Evolutionary conservation across 2,329 filamentous ascomycete species (phyloP).

Genomic region (Sclerotinia trifoliorum): DNA sequence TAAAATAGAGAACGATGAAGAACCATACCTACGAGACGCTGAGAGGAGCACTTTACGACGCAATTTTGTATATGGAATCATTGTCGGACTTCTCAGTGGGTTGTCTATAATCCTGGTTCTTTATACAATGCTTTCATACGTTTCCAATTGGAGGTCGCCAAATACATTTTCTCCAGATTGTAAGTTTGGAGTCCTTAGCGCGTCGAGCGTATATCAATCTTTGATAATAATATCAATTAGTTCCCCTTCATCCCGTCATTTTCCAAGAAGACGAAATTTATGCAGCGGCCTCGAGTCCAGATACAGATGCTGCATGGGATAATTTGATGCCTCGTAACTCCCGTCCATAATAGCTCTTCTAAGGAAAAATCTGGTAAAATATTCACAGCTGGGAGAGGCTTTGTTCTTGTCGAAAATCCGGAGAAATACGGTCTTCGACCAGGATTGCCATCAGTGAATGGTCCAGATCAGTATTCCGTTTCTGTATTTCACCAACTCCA

Average conservation of each 20-base stretch:
- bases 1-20: conserved; percentile 1
- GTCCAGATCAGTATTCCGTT: conserved; percentile 10
- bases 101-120: neutral
- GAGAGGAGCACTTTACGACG: neutral
- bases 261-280: conserved; percentile 5
- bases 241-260: neutral
- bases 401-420: conserved; percentile 3
- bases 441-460: neutral
- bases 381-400: conserved; percentile 4
- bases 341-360: rapidly evolving
- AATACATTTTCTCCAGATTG: conserved; percentile 3
- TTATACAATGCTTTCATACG: neutral
- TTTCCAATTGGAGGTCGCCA: neutral
- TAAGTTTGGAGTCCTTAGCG: neutral
- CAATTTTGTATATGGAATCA: neutral
- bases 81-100: neutral
- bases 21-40: neutral
- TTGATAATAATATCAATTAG: neutral
- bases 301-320: conserved; percentile 12
- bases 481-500: conserved; percentile 22
- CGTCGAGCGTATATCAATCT: neutral
- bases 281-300: neutral
- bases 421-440: neutral
- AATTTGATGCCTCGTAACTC: conserved; percentile 9
- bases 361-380: neutral